Evolutionary conservation across 352 stramenopile genomes (phyloP), one percentile per base, ranked within the genome.

Genomic region (Hyaloperonospora arabidopsidis): DNA sequence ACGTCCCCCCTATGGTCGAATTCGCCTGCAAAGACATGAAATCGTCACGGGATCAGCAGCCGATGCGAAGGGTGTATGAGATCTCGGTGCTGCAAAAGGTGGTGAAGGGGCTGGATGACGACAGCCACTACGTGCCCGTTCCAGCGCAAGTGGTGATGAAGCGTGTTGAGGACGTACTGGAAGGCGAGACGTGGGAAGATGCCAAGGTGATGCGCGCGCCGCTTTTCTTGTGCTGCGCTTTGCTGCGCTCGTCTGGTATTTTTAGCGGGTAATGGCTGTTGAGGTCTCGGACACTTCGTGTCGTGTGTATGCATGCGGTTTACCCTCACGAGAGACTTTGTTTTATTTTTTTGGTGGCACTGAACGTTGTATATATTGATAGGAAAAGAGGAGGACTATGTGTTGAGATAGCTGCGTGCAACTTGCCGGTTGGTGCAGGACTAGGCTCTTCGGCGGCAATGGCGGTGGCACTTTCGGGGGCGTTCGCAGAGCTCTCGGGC

Each of bases 381-480:
- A 63, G 52, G 41, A 53, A 32, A 12, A 36, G 53, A 18, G 57
- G 58, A 15, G 63, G 77, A 35, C 38, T 91, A 0, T 50, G 60
- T 35, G 67, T 95, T 11, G 59, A 74, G 17, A 69, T 89, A 1
- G 58, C 61, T n/a, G 56, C 77, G 10, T 72, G 65, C 8, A 69
- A 66, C 2, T 71, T 95, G 51, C 81, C 85, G 2, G 86, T 97
- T 14, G 84, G 89, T 43, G 89, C 89, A 7, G 91, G 91, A 1
- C 67, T 97, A n/a, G 91, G 91, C 0, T 97, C 89, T 7, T 97
- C 89, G 0, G 90, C 86, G 6, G 89, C 90, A 10, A 82, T 97
- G 57, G 88, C 83, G 52, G 87, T 96, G 22, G 83, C 90, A 11
- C 61, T 95, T 10, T 74, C 85, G 8, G 86, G 84, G 43, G 67